Base-by-base conservation (phyloP, 177 flowering plant species). In the Telopea speciosissima region DNA sequence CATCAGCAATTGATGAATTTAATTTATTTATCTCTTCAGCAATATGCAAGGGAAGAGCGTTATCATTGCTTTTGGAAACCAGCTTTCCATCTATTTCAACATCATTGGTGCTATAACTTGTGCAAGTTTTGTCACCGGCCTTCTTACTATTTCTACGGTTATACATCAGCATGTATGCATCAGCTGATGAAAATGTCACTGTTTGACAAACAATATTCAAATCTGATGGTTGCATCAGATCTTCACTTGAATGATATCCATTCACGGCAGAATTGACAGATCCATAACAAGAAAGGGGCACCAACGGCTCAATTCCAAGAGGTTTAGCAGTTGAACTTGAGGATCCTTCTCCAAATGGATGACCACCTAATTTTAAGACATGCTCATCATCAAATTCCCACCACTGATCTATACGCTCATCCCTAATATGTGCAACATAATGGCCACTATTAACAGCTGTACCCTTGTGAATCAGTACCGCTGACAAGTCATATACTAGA, bases 351-450 rank as follows among this genome's bases (percentile, higher is more conserved):
- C 91, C 96, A 81, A 96, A 91, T 44, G 99, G 99, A 54, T 90
- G 90, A 66, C 31, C 61, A 65, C 98, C 99, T 63, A 93, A 79
- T 65, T 85, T 83, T 36, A 96, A 87, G 25, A 96, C 98, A 72
- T 78, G 79, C 78, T 93, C 99, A 79, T 96, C 98, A 79, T 96
- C 98, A 82, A 96, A 93, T 79, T 93, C 90, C 99, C 99, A 96
- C 99, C 99, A 96, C 63, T 79, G 82, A 44, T 93, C 96, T 13
- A 90, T 86, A 60, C 73, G 82, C 64, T 82, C 88, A 83, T 96
- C 95, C 83, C 87, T 93, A 66, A 96, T 91, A 76, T 89, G 91
- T 65, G 96, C 98, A 26, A 92, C 74, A 76, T 96, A 96, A 76
- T 96, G 99, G 44, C 99, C 99, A 84, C 96, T 89, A 67, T 93